Evolutionary conservation across 1,284 basidiomycete species (phyloP).

Genomic region (Trametes pubescens): DNA sequence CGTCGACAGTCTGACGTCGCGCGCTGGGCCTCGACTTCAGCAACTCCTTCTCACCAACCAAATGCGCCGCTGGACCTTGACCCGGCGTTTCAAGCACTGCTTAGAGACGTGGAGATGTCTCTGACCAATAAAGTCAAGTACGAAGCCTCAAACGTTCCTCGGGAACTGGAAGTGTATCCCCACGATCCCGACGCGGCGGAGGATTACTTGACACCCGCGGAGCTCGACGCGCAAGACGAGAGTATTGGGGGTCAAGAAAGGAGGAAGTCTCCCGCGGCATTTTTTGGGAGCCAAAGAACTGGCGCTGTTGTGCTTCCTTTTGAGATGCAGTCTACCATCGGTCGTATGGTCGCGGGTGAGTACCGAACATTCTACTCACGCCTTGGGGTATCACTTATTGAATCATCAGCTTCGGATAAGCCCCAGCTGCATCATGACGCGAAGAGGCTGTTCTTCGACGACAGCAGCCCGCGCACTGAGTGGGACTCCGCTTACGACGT

Average conservation of each 20-base stretch:
- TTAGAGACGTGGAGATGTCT: constrained; percentile 73
- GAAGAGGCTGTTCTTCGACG: constrained; percentile 66
- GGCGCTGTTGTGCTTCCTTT: constrained; percentile 75
- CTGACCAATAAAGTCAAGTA: constrained; percentile 53
- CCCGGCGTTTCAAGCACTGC: constrained; percentile 62
- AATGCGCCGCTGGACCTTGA: constrained; percentile 66
- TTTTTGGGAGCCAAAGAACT: constrained; percentile 76
- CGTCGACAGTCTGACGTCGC: constrained; percentile 31
- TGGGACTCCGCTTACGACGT: constrained; percentile 66
- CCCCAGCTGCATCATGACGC: constrained; percentile 71
- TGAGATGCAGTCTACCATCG: constrained; percentile 70
- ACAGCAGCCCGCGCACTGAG: constrained; percentile 42
- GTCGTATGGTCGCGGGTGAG: constrained; percentile 66
- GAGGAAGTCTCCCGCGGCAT: constrained; percentile 82
- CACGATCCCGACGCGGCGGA: constrained; percentile 41
- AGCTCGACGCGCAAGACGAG: constrained; percentile 38
- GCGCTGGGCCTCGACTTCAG: constrained; percentile 37
- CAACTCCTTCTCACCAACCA: constrained; percentile 39
- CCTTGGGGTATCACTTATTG: neutral
- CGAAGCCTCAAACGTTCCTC: constrained; percentile 36
- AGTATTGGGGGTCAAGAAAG: constrained; percentile 50
- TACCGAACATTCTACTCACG: neutral
- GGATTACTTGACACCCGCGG: constrained; percentile 40
- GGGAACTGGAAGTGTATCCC: constrained; percentile 64
- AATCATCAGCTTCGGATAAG: constrained; percentile 65